A percentile compares a stretch with the other conserved stretches of the same genome.
phyloP scores from a whole-genome alignment of 305 asterid genomes.

The Fraxinus xanthoxyloides region DNA sequence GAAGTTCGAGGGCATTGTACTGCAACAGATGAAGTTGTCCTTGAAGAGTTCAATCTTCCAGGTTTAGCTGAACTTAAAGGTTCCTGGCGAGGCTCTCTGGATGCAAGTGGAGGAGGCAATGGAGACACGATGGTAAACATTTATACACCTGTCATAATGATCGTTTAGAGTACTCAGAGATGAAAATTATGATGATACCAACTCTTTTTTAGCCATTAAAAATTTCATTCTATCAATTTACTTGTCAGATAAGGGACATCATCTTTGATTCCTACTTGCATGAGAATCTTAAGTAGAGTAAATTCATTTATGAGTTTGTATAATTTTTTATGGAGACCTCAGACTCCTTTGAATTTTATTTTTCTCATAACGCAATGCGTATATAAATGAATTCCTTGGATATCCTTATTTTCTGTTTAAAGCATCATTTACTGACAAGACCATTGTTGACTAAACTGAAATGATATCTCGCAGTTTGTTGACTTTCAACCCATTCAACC shows the following conservation, averaged over 20 bases:
- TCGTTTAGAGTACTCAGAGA: not conserved
- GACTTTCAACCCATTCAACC: slow-evolving; percentile 8
- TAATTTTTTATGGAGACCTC: not conserved
- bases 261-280: not conserved
- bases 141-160: slow-evolving; percentile 6
- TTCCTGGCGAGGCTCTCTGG: slow-evolving; percentile 88
- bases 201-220: not conserved
- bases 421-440: not conserved
- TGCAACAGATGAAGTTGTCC: slow-evolving; percentile 73
- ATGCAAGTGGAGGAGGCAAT: slow-evolving; percentile 99
- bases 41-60: slow-evolving; percentile 87
- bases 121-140: slow-evolving; percentile 89
- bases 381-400: not conserved
- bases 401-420: not conserved
- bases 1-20: slow-evolving; percentile 85
- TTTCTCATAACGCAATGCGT: not conserved
- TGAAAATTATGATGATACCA: not conserved
- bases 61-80: slow-evolving; percentile 98
- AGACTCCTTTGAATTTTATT: not conserved
- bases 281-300: not conserved
- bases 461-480: not conserved
- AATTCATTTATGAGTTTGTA: not conserved
- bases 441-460: not conserved
- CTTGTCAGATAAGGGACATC: not conserved
- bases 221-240: not conserved